A percentile compares a stretch with the other conserved stretches of the same genome.
phyloP scores from a whole-genome alignment of 1,284 basidiomycete species.

The Cutaneotrichosporon sp. region DNA sequence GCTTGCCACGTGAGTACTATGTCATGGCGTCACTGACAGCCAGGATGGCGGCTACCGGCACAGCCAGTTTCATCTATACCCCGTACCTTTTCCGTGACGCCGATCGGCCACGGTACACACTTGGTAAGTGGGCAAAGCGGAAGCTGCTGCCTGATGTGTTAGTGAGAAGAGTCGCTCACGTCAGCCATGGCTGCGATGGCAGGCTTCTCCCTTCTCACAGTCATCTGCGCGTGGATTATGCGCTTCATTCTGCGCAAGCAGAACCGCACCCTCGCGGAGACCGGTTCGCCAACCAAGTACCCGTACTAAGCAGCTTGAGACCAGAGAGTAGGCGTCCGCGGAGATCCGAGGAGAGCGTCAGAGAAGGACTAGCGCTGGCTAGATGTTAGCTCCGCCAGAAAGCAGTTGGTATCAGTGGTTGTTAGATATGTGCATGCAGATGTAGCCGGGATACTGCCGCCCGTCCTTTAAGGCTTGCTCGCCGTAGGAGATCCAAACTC shows the following conservation, averaged over 20 bases:
- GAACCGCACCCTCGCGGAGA: conserved; percentile 14
- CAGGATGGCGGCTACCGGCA: conserved; percentile 24
- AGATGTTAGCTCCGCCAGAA: too few relatives aligned
- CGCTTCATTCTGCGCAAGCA: conserved; percentile 16
- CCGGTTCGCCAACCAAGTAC: conserved; percentile 15
- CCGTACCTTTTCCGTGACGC: conserved; percentile 28
- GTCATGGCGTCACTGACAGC: too few relatives aligned
- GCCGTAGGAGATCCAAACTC: too few relatives aligned
- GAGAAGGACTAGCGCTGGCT: too few relatives aligned
- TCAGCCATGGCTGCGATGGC: conserved; percentile 22
- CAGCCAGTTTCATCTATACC: conserved; percentile 30
- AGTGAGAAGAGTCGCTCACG: not conserved
- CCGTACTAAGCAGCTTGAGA: conserved; percentile 8
- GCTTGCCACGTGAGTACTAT: too few relatives aligned
- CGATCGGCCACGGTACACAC: conserved; percentile 24
- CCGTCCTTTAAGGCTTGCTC: too few relatives aligned
- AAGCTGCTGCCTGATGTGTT: too few relatives aligned
- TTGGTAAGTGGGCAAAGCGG: not conserved
- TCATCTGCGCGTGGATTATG: conserved; percentile 16
- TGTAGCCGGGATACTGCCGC: too few relatives aligned
- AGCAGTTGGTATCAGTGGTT: too few relatives aligned
- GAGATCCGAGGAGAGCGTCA: too few relatives aligned
- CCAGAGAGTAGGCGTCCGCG: too few relatives aligned
- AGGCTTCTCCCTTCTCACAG: conserved; percentile 18
- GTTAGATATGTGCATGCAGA: too few relatives aligned